These are phyloP conservation scores for Theobroma cacao DNA, from an alignment of 345 rosid genomes.

Conservation along the genomic window DNA sequence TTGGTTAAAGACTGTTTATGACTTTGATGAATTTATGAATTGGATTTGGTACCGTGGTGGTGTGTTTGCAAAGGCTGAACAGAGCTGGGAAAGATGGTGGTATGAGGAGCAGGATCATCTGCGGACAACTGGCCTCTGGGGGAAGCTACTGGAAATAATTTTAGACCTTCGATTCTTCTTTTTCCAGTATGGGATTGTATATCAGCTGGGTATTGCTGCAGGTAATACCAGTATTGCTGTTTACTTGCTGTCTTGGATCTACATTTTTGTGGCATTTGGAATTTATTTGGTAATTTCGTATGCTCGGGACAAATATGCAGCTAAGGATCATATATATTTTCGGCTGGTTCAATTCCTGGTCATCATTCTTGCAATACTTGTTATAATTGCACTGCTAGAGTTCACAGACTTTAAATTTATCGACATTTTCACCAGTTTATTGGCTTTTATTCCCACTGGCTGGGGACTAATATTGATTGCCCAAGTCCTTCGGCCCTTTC, in stretches of 20 bases:
- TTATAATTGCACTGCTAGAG: conserved; percentile 49
- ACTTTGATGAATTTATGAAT: conserved; percentile 74
- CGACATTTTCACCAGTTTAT: conserved; percentile 61
- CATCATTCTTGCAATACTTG: conserved; percentile 40
- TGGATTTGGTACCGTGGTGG: conserved; percentile 75
- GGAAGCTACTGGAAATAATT: conserved; percentile 52
- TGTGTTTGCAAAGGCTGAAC: conserved; percentile 62
- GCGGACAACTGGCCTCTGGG: conserved; percentile 60
- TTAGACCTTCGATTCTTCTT: conserved; percentile 72
- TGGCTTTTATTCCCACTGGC: conserved; percentile 74
- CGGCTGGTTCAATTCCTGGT: conserved; percentile 71
- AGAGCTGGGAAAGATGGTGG: conserved; percentile 86
- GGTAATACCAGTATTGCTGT: conserved; percentile 54
- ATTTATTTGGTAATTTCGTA: conserved; percentile 44
- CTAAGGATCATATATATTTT: conserved; percentile 62
- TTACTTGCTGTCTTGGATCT: conserved; percentile 65
- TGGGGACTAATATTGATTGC: conserved; percentile 60
- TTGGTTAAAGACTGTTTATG: conserved; percentile 72
- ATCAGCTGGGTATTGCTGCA: conserved; percentile 56
- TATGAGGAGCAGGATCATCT: conserved; percentile 73
- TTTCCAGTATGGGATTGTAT: conserved; percentile 67
- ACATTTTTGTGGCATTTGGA: conserved; percentile 38
- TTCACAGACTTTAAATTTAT: conserved; percentile 45
- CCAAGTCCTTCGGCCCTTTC: conserved; percentile 50
- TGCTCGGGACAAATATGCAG: conserved; percentile 58